Evolutionary conservation across 2,329 filamentous ascomycete species (phyloP), one percentile per base, ranked within the genome.

Genomic region (Aspergillus pseudoglaucus): DNA sequence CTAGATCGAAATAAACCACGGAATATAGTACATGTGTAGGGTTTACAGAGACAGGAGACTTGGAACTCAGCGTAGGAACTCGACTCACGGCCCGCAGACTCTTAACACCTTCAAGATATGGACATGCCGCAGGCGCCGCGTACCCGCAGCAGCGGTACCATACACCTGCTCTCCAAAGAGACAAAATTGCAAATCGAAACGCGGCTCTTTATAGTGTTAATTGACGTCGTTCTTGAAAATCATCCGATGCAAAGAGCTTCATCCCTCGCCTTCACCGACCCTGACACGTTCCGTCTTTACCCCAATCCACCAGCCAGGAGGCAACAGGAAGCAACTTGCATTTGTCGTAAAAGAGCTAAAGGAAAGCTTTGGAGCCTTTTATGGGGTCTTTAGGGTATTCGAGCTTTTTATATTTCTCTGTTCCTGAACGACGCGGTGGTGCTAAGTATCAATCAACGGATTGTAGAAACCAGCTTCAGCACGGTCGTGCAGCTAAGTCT

Each of bases 141-240:
- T 18, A 3, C 45, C 47, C 14, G 30, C 38, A 2, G 44, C 22
- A 32, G 30, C 33, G 20, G 30, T 33, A 20, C 32, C 49, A 48
- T 44, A 45, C 10, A 52, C 45, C 47, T 51, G 42, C 25, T 51
- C 51, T 6, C n/a, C 40, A 23, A 53, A 49, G 9, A 49, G 25
- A 2, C 49, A 47, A 25, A 53, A 18, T 30, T 49, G 47, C 25
- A 44, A 27, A 3, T 14, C 33, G 40, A 53, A 51, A 1, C 12
- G n/a, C 1, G 3, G 14, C 14, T 48, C 35, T 22, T 14, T 17
- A 12, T 53, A 52, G 15, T 47, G 17, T 12, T 41, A 10, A 17
- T 14, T 18, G 17, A 49, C 12, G 33, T 46, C 40, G 2, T n/a
- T 4, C 18, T 41, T 35, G 4, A 35, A 18, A 25, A 44, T 17